Evolutionary conservation across 208 protist genomes (phyloP), one percentile per base, ranked within the genome.

Genomic region (Trypanosoma vivax): DNA sequence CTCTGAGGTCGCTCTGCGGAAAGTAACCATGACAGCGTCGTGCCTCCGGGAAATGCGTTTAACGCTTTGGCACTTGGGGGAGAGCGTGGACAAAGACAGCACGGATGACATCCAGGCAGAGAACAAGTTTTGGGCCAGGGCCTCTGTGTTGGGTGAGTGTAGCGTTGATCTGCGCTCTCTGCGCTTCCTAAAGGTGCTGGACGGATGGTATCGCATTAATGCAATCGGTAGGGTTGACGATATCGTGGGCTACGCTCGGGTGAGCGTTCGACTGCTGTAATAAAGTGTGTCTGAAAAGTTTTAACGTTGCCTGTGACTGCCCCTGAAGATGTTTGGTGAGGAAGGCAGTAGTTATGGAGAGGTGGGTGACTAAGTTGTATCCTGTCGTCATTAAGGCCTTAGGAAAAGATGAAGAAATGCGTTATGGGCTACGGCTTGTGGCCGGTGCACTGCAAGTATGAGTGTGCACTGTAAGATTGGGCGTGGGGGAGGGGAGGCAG

Each of bases 141-240:
- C 78, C 0, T 76, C 80, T 18, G 65, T 74, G 41, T 59, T 90
- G 53, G 86, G 82, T 38, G 76, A 82, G 19, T 85, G 73, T 41
- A 57, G 72, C 7, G 65, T 93, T 2, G 82, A 93, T 59, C 77
- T 93, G 3, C 73, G 78, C 24, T 74, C 82, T 4, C 65, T 93
- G 50, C 79, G 82, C 3, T 88, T 85, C 50, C 51, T 93, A 13
- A 43, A 53, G 3, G 39, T 47, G 4, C 57, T 90, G 19, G 76
- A 93, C 33, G 86, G 86, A 2, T 93, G 83, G 52, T 90, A 90
- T 64, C 70, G 76, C 4, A 60, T 90, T 10, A 60, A 64, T 43
- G 50, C 45, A 5, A 30, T 53, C 52, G 65, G 59, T 46, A 64
- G 43, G 45, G 47, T 56, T 27, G 46, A 73, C 60, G 19, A 83